phyloP scores from a whole-genome alignment of 2,329 filamentous ascomycete species.

The Septoria linicola region DNA sequence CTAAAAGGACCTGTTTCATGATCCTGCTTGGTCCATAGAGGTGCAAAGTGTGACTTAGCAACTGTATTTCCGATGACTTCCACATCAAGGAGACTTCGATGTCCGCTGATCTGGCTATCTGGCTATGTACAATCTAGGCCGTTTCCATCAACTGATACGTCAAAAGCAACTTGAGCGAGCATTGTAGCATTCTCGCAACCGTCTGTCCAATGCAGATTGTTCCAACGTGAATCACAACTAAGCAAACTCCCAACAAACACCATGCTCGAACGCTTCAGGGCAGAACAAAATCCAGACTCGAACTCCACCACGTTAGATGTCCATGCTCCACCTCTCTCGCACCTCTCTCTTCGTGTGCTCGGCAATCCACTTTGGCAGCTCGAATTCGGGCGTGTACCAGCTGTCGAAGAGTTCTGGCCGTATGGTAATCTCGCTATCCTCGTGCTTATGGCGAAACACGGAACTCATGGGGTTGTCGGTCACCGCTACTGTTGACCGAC shows the following conservation, averaged over 20 bases:
- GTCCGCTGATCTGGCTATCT: constrained; percentile 3
- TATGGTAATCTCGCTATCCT: constrained; percentile 24
- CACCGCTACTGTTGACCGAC: constrained; percentile 9
- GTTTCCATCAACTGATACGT: neutral
- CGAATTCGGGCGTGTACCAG: constrained; percentile 34
- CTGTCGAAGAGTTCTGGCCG: constrained; percentile 38
- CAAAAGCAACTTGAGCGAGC: too few species aligned
- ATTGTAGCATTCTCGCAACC: constrained; percentile 7
- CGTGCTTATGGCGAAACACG: constrained; percentile 19
- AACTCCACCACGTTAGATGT: constrained; percentile 36
- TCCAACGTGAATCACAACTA: neutral
- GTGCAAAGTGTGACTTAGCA: too few species aligned
- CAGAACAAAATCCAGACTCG: neutral
- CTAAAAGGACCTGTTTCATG: too few species aligned
- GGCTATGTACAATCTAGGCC: constrained; percentile 13
- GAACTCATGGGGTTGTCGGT: constrained; percentile 6
- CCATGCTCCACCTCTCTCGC: constrained; percentile 35
- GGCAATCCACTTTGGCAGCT: constrained; percentile 31
- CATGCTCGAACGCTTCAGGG: constrained; percentile 13
- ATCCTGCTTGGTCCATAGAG: too few species aligned
- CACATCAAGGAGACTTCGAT: neutral
- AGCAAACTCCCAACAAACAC: constrained; percentile 1
- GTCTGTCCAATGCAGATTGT: neutral
- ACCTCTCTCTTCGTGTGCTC: constrained; percentile 40
- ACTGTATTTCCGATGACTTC: too few species aligned